phyloP scores from a whole-genome alignment of 176 grass and related monocot species.

The Carex myosuroides region DNA sequence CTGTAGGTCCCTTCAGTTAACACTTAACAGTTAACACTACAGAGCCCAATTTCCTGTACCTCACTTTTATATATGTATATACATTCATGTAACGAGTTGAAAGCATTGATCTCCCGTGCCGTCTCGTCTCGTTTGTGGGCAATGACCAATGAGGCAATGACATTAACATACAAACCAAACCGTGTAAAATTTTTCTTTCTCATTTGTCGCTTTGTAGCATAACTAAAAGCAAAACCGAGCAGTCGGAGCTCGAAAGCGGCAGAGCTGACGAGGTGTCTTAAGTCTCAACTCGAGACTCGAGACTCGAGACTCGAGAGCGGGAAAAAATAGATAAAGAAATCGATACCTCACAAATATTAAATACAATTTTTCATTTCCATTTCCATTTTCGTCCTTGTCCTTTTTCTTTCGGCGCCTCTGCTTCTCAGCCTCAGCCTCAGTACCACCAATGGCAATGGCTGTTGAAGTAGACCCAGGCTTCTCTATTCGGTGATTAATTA shows the following conservation, averaged over 20 bases:
- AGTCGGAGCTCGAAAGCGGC: neutral
- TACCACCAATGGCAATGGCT: neutral
- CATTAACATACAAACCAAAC: no score
- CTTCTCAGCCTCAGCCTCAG: neutral
- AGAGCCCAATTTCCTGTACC: neutral
- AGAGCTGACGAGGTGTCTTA: neutral
- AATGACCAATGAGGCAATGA: no score
- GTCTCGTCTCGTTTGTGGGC: no score
- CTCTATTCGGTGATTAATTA: conserved; percentile 13
- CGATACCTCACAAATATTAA: neutral
- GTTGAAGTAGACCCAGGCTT: conserved; percentile 17
- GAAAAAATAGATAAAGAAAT: conserved; percentile 19
- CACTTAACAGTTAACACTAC: no score
- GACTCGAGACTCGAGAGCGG: conserved; percentile 4
- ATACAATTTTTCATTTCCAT: neutral
- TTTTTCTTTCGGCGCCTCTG: neutral
- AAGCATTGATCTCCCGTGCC: neutral
- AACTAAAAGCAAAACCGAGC: neutral
- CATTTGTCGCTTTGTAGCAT: conserved; percentile 13
- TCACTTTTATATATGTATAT: neutral
- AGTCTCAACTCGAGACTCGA: neutral
- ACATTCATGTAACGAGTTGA: neutral
- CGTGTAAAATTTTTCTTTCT: neutral
- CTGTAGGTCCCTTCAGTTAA: neutral
- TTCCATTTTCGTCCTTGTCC: neutral